These are phyloP conservation scores for Monilinia fructigena DNA, from an alignment of 2,329 filamentous ascomycete species.

Conservation along the genomic window DNA sequence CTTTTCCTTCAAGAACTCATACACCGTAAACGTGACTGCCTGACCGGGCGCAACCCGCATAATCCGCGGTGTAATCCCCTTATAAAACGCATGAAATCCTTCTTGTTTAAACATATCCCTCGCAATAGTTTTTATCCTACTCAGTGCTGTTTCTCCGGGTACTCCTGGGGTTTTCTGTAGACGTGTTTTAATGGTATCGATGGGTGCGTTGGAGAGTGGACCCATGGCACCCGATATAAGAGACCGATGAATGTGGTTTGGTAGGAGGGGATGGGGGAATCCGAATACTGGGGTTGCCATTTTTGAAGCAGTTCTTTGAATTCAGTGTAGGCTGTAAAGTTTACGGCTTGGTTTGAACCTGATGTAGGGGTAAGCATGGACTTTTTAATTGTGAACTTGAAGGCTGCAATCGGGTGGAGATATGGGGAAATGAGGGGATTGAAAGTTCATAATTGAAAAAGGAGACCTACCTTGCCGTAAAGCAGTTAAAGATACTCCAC, in stretches of 20 bases:
- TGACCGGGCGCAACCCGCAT: constrained; percentile 98
- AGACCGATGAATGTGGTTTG: constrained; percentile 82
- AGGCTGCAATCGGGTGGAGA: neutral
- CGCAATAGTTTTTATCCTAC: constrained; percentile 75
- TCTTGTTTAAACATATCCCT: constrained; percentile 91
- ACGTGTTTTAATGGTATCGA: constrained; percentile 98
- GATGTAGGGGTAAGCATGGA: neutral
- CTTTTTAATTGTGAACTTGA: constrained; percentile 5
- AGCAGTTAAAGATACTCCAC: constrained; percentile 89
- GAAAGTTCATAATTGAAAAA: neutral
- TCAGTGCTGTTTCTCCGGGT: constrained; percentile 75
- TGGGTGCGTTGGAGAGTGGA: constrained; percentile 92
- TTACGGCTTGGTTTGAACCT: constrained; percentile 84
- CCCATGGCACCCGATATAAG: constrained; percentile 93
- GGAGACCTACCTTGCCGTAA: constrained; percentile 72
- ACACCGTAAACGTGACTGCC: constrained; percentile 73
- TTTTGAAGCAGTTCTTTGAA: constrained; percentile 77
- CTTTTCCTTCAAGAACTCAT: constrained; percentile 72
- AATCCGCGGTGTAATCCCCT: constrained; percentile 95
- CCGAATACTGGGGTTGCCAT: constrained; percentile 67
- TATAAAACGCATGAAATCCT: constrained; percentile 93
- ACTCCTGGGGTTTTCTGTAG: constrained; percentile 86
- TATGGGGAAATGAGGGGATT: neutral
- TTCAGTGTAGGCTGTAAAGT: constrained; percentile 97
- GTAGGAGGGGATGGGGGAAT: constrained; percentile 71